Evolutionary conservation across 768 basidiomycete species (phyloP), one percentile per base, ranked within the genome.

Genomic region (Punctularia strigosozonata): DNA sequence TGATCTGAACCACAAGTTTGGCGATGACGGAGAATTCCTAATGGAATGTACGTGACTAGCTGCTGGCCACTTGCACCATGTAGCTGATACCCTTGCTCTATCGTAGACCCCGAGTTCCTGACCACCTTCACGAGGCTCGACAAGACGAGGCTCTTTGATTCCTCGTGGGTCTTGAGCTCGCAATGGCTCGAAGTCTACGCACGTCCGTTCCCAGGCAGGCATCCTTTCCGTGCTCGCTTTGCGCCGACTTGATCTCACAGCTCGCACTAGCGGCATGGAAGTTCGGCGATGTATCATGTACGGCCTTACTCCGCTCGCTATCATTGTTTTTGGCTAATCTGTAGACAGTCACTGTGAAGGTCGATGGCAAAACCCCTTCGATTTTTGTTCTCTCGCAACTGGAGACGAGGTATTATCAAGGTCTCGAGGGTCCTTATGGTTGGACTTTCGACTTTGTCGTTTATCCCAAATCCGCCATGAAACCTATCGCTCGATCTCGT

Each of bases 251-350:
- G n/a, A n/a, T n/a, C n/a, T n/a, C n/a, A n/a, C n/a, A n/a, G 8
- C 13, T 34, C 19, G 12, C 13, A 34, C 19, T 19, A 34, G 33
- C 64, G 25, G 69, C 71, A 0, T 75, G 71, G 70, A 62, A 63
- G 3, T 71, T 61, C 36, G 73, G 72, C 13, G 73, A 77, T 42
- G 60, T 76, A 6, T 65, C 69, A 7, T 75, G 72, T 73, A 43
- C 30, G 71, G 43, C 13, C 26, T 32, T 31, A n/a, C 22, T 20
- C n/a, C 24, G 19, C 31, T 23, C 26, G 21, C 15, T n/a, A 39
- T 21, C 14, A 23, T 36, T 8, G 37, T 36, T 3, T n/a, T 21
- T 18, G 26, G 10, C 8, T 13, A 19, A 34, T 20, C 8, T 26
- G 19, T 20, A 2, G 19, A 2, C n/a, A 61, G 59, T 57, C 40